Percentiles rank a stretch among this genome's conserved stretches.
phyloP scores from a whole-genome alignment of 305 asterid genomes.

The Fraxinus latifolia region DNA sequence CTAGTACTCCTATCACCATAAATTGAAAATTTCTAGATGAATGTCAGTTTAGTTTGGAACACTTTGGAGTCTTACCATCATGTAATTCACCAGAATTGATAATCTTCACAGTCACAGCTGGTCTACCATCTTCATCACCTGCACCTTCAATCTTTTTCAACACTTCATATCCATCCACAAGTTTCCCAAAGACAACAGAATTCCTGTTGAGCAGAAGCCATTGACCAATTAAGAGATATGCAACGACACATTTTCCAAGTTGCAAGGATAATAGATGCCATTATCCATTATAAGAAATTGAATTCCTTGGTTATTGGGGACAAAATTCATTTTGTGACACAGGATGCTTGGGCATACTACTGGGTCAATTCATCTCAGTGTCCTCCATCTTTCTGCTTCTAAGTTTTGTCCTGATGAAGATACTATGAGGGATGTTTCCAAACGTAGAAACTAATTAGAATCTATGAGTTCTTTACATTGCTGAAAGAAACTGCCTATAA shows the following conservation, averaged over 20 bases:
- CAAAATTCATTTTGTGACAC: background rate
- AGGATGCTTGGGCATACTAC: background rate
- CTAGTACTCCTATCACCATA: background rate
- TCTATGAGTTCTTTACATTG: background rate
- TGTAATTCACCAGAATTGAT: slow-evolving; percentile 77
- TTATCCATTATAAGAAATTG: background rate
- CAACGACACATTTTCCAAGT: background rate
- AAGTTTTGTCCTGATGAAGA: background rate
- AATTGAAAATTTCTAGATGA: background rate
- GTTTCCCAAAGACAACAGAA: slow-evolving; percentile 82
- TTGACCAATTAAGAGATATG: slow-evolving; percentile 13
- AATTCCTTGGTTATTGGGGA: background rate
- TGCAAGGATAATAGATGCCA: background rate
- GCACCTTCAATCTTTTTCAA: slow-evolving; percentile 85
- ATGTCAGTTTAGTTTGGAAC: slow-evolving; percentile 1
- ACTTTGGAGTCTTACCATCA: slow-evolving; percentile 50
- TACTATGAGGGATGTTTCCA: background rate
- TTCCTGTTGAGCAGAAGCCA: slow-evolving; percentile 57
- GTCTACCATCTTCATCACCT: slow-evolving; percentile 85
- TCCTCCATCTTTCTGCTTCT: background rate
- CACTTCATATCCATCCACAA: slow-evolving; percentile 74
- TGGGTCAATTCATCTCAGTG: background rate
- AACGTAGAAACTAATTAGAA: background rate
- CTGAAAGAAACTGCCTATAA: background rate
- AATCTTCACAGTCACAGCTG: slow-evolving; percentile 89